Evolutionary conservation across 73 alveolate genomes (phyloP), one percentile per base, ranked within the genome.

Genomic region (Paramecium tetraurelia): DNA sequence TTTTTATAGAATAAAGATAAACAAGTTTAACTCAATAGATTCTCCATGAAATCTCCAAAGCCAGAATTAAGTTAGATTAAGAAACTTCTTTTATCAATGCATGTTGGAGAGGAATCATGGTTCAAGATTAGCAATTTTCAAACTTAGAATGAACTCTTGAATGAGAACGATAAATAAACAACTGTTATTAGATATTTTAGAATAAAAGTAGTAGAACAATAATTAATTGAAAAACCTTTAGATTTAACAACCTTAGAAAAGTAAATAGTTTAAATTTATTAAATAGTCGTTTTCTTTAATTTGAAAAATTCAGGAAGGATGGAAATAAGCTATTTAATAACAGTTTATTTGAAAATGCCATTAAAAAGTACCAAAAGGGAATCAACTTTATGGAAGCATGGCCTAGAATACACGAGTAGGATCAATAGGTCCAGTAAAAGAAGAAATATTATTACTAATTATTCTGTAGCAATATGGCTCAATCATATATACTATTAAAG

Each of bases 321-420:
- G 84, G 84, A 10, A 63, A 63, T 31, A 18, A 4, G 2, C 24
- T 63, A 63, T 63, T 63, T 63, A 63, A 63, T 20, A 63, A 33
- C 2, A 63, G 12, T 27, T 63, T 27, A 63, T 63, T 63, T 16
- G 46, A 63, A 33, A 33, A 27, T 27, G 84, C 84, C 4, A 63
- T 63, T 22, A 63, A 63, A 33, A 63, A 63, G 27, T 63, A 63
- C 10, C 4, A 63, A 33, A 63, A 63, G 12, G 84, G 84, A 63
- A 63, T 63, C 5, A 63, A 63, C 24, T 63, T 63, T 63, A 63
- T 63, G 84, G 84, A 63, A 5, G 84, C 84, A 31, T 63, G 84
- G 84, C 84, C 84, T 2, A 63, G 24, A 63, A 33, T 31, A 14
- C 12, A 31, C 24, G 84, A 63, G 0, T 63, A 27, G 6, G 84